These are phyloP conservation scores for Rhizoclosmatium sp. DNA, from an alignment of 192 early-diverging fungal genomes.

Conservation along the genomic window DNA sequence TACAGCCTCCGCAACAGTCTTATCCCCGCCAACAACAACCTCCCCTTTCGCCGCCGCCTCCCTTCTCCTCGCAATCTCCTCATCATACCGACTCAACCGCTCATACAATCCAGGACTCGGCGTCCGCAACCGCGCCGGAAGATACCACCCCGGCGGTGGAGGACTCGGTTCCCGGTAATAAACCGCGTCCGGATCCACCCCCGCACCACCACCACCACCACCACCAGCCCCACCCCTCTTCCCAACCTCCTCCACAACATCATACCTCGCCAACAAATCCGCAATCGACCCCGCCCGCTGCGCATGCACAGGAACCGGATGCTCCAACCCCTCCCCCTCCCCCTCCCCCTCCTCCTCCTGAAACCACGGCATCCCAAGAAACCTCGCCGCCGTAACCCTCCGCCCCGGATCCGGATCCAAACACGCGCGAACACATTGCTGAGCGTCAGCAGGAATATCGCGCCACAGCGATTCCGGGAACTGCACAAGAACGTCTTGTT, in stretches of 20 bases:
- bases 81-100: neutral
- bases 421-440: slow-evolving; percentile 53
- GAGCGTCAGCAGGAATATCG: slow-evolving; percentile 72
- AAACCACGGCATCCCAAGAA: slow-evolving; percentile 48
- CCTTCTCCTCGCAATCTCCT: neutral
- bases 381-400: slow-evolving; percentile 44
- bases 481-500: slow-evolving; percentile 83
- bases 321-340: neutral
- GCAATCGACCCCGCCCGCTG: neutral
- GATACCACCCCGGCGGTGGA: slow-evolving; percentile 12
- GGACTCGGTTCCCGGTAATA: neutral
- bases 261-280: neutral
- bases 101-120: slow-evolving; percentile 1
- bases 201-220: neutral
- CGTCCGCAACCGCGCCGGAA: neutral
- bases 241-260: neutral
- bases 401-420: slow-evolving; percentile 54
- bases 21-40: neutral
- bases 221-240: neutral
- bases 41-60: neutral
- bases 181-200: neutral
- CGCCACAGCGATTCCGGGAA: slow-evolving; percentile 95
- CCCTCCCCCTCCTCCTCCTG: neutral
- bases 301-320: slow-evolving; percentile 11
- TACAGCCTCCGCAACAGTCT: neutral